Evolutionary conservation across 2,329 filamentous ascomycete genomes (phyloP), one percentile per base, ranked within the genome.

Genomic region (Cladosporium sp.): DNA sequence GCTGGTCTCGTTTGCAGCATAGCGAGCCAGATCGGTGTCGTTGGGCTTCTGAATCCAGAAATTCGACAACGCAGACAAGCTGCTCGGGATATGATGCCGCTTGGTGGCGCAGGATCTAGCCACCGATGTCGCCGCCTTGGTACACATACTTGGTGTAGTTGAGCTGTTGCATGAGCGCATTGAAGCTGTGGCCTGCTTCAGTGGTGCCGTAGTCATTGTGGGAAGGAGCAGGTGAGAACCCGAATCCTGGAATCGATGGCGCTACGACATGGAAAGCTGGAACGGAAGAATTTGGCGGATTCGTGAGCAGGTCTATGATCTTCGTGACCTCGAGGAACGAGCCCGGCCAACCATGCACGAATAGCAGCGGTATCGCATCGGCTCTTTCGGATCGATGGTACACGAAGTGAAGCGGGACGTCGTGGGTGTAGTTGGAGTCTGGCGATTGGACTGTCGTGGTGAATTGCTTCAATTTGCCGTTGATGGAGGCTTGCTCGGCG

Each of bases 141-240:
- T 80, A 78, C 1, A 77, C 72, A 65, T 89, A 90, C 76, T 86
- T 79, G 2, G 80, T 68, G 72, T 90, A 92, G 0, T 88, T 88
- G 2, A 92, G 81, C n/a, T 83, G 81, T 8, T 84, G 76, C 89
- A 92, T 92, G 6, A 91, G 77, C 73, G 92, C 85, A 21, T 64
- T 23, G 68, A 86, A 79, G 0, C 83, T 82, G 73, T 91, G 86
- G 2, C 86, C 86, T 69, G 89, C 88, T 69, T 89, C 84, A 16
- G 79, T 78, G 11, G 85, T 70, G 2, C 81, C 82, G 66, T 89
- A 89, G 0, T 86, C 86, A 63, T 78, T 79, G 74, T 85, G 81
- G 43, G 76, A 76, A n/a, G 83, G 76, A 3, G 75, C 77, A 18
- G 53, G 53, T 21, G 62, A 64, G 62, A 64, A 64, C 2, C 53